Base-by-base conservation (phyloP, 2,329 filamentous ascomycete species). In the Cryphonectria nitschkei region DNA sequence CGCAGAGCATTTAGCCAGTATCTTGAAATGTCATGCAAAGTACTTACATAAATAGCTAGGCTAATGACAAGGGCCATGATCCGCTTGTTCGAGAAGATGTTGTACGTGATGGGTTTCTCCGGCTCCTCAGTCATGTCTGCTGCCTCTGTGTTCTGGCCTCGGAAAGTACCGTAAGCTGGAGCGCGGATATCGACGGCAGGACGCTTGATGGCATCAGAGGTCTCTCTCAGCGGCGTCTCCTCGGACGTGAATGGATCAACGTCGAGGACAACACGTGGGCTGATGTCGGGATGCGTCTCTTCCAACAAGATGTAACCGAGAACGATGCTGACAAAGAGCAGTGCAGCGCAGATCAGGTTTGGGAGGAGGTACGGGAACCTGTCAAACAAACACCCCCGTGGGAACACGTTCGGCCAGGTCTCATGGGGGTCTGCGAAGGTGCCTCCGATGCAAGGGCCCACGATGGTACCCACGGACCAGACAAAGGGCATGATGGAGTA, bases 401-500 rank as follows among this genome's bases (percentile, higher is more conserved):
- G 89, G 77, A 97, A 96, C 1, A 88, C 61, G 37, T 85, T 82
- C 29, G 95, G 94, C 80, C 92, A 97, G 29, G 90, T 90, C 50
- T 88, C 83, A 73, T 90, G 87, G 37, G 95, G 95, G 74, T 93
- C 90, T 71, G 94, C 92, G 79, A 97, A 94, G 69, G 92, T 89
- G 46, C 95, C 95, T 71, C 95, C 95, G 74, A 98, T 94, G 7
- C 92, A 93, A 73, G 95, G 93, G 0, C 95, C 95, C 68, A 97
- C 86, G 74, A 97, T 97, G 13, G 93, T 97, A 34, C 95, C 95
- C 67, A 97, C 90, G 63, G 88, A 92, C 94, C 95, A 98, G 9
- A 97, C 92, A 77, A 97, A 97, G 0, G 95, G 95, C 93, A 98
- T 97, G 61, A 97, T 89, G 2, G 94, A 90, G 79, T 95, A 97